Conservation (phyloP, 1,139 yeast species). For the Candida sp. region DNA sequence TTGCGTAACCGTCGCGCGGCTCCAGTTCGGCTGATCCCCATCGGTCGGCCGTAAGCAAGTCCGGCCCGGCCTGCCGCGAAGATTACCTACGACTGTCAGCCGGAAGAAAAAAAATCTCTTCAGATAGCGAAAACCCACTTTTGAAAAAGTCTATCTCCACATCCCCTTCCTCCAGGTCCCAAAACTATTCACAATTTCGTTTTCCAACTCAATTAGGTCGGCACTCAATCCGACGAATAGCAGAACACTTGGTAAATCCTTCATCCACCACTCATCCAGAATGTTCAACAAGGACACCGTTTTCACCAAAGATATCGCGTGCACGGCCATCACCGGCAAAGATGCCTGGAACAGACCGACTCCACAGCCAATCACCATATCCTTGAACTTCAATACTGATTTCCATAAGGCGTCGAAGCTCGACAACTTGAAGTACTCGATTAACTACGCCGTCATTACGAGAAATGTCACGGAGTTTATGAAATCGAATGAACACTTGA, state of each 20-base stretch:
- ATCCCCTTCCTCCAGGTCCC: neutral
- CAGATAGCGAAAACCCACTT: neutral
- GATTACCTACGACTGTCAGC: neutral
- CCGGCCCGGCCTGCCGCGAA: neutral
- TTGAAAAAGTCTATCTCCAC: neutral
- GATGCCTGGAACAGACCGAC: constrained; percentile 79
- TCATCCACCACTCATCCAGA: constrained; percentile 17
- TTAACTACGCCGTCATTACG: constrained; percentile 87
- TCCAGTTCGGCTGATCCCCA: neutral
- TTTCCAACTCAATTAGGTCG: constrained; percentile 18
- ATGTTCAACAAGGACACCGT: constrained; percentile 51
- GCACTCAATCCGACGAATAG: constrained; percentile 20
- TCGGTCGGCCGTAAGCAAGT: neutral
- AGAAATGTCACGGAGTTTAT: constrained; percentile 61
- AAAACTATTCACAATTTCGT: constrained; percentile 11
- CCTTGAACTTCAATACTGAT: constrained; percentile 66
- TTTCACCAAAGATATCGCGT: constrained; percentile 58
- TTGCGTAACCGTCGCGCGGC: too few species aligned
- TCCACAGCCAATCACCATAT: constrained; percentile 69
- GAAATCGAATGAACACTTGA: constrained; percentile 45
- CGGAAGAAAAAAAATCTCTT: neutral
- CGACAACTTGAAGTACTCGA: constrained; percentile 80
- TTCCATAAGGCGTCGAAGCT: constrained; percentile 71
- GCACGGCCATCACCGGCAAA: constrained; percentile 70
- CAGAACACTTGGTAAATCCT: constrained; percentile 9